phyloP scores from a whole-genome alignment of 106 monocot species.

The Phalaenopsis equestris region DNA sequence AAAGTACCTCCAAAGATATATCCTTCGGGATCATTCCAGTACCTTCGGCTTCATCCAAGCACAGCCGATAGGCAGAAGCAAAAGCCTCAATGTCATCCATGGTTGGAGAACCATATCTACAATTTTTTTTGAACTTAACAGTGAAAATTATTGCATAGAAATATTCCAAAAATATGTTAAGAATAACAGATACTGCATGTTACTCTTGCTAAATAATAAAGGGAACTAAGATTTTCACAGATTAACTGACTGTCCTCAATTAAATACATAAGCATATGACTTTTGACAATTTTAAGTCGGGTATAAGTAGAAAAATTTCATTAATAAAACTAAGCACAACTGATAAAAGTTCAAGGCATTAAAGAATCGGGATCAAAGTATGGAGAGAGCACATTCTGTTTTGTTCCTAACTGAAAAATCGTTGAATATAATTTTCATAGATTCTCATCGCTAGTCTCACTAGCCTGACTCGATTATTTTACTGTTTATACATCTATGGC shows the following conservation, averaged over 20 bases:
- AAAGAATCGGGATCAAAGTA: no score
- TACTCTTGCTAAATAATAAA: background rate
- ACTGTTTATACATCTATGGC: background rate
- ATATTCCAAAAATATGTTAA: background rate
- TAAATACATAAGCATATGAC: background rate
- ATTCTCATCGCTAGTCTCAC: no score
- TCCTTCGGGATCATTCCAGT: constrained; percentile 14
- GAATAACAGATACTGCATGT: background rate
- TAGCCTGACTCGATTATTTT: background rate
- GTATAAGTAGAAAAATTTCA: background rate
- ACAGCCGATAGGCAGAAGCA: constrained; percentile 19
- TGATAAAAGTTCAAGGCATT: background rate
- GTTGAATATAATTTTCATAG: no score
- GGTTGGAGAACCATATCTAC: constrained; percentile 26
- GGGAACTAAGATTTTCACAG: background rate
- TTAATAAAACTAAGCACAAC: background rate
- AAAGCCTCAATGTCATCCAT: constrained; percentile 24
- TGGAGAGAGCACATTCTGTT: no score
- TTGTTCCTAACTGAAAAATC: no score
- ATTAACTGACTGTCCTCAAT: background rate
- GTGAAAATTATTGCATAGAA: background rate
- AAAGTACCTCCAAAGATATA: constrained; percentile 17
- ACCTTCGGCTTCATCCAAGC: constrained; percentile 16
- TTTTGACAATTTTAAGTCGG: background rate
- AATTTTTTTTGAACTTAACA: background rate